Conservation (phyloP, 257 asterid species). For the Penstemon newberryi region DNA sequence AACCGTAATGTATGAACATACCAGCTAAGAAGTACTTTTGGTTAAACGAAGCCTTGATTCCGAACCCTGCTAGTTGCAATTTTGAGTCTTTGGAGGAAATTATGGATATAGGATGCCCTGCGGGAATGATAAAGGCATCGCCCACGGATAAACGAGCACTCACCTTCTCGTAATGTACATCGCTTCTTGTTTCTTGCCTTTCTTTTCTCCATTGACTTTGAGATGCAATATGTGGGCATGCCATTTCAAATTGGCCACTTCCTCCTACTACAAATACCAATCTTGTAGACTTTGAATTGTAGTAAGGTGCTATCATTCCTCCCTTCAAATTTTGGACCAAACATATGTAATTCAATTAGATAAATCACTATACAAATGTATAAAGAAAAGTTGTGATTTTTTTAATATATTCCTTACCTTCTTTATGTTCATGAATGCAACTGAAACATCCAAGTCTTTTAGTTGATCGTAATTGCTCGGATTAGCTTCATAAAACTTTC, state of each 20-base stretch:
- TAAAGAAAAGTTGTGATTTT: neutral
- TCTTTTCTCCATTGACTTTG: neutral
- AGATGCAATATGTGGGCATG: slow-evolving; percentile 39
- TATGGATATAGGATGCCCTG: slow-evolving; percentile 41
- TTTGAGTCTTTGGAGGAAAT: slow-evolving; percentile 38
- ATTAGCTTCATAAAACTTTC: slow-evolving; percentile 39
- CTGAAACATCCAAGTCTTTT: slow-evolving; percentile 32
- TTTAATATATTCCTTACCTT: slow-evolving; percentile 25
- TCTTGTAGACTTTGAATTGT: slow-evolving; percentile 43
- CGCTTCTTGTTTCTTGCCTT: neutral
- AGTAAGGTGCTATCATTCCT: slow-evolving; percentile 47
- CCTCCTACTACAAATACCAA: slow-evolving; percentile 39
- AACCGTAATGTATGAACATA: neutral
- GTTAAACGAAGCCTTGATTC: slow-evolving; percentile 37
- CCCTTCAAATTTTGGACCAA: slow-evolving; percentile 33
- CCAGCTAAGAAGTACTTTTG: slow-evolving; percentile 47
- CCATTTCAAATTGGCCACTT: slow-evolving; percentile 44
- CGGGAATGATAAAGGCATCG: slow-evolving; percentile 43
- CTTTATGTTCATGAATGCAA: slow-evolving; percentile 43
- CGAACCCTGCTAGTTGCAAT: slow-evolving; percentile 39
- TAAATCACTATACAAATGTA: neutral
- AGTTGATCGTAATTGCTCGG: slow-evolving; percentile 35
- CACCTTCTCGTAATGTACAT: slow-evolving; percentile 27
- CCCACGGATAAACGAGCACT: slow-evolving; percentile 36
- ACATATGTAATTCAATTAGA: neutral